Evolutionary conservation across 257 asterid genomes (phyloP).

Genomic region (Ilex aquifolium): DNA sequence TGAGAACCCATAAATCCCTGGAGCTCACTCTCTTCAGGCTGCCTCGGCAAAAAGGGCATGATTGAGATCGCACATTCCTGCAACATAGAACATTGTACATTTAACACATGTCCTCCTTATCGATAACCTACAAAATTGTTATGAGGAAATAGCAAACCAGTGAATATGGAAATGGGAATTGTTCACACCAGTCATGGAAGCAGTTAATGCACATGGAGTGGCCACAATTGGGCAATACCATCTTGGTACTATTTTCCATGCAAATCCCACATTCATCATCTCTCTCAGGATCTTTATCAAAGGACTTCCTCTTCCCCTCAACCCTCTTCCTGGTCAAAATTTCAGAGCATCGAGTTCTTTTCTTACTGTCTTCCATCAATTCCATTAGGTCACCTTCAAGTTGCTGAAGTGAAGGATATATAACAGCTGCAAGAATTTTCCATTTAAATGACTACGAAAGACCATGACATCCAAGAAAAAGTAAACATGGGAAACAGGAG

Average conservation of each 20-base stretch:
- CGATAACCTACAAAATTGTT: too few species aligned
- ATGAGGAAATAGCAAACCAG: background rate
- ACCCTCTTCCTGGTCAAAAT: slow-evolving; percentile 35
- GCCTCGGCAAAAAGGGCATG: slow-evolving; percentile 92
- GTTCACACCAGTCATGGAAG: slow-evolving; percentile 45
- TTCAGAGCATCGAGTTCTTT: slow-evolving; percentile 20
- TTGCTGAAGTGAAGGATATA: slow-evolving; percentile 76
- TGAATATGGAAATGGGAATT: background rate
- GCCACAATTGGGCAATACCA: slow-evolving; percentile 57
- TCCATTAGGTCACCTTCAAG: slow-evolving; percentile 61
- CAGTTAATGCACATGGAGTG: slow-evolving; percentile 55
- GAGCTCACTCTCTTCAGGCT: slow-evolving; percentile 65
- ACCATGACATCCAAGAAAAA: slow-evolving; percentile 4
- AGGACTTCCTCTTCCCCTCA: slow-evolving; percentile 21
- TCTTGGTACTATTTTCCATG: slow-evolving; percentile 45
- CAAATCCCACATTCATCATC: slow-evolving; percentile 80
- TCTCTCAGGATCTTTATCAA: slow-evolving; percentile 36
- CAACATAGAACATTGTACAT: background rate
- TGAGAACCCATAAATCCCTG: slow-evolving; percentile 82
- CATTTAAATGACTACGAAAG: background rate
- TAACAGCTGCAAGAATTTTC: slow-evolving; percentile 52
- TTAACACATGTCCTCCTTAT: background rate
- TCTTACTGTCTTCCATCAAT: slow-evolving; percentile 19
- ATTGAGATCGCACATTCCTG: slow-evolving; percentile 79
- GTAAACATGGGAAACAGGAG: background rate